Evolutionary conservation across 1,139 yeast species (phyloP).

Genomic region (Yamadazyma taylorii): DNA sequence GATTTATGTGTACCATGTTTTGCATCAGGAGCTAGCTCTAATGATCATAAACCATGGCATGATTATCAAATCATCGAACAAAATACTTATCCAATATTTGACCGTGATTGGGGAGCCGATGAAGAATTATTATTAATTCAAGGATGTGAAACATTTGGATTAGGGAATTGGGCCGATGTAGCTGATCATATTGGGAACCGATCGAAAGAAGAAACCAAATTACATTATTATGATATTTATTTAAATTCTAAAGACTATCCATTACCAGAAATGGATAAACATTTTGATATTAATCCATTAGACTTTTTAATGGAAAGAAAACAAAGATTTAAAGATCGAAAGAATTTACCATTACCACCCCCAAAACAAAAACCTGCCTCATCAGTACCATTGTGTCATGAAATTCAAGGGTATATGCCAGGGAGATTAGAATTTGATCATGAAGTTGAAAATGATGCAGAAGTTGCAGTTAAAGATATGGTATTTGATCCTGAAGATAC

Average conservation of each 20-base stretch:
- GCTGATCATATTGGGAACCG: constrained; percentile 94
- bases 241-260: constrained; percentile 75
- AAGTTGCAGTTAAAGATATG: constrained; percentile 90
- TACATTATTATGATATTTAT: constrained; percentile 75
- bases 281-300: constrained; percentile 64
- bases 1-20: constrained; percentile 97
- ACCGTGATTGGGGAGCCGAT: constrained; percentile 96
- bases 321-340: constrained; percentile 67
- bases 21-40: constrained; percentile 77
- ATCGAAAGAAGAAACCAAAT: constrained; percentile 85
- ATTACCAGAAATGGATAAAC: constrained; percentile 72
- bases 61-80: constrained; percentile 91
- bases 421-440: constrained; percentile 95
- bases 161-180: constrained; percentile 97
- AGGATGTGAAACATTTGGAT: constrained; percentile 87
- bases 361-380: constrained; percentile 88
- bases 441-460: constrained; percentile 97
- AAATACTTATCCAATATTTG: constrained; percentile 90
- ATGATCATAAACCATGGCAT: constrained; percentile 92
- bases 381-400: constrained; percentile 94
- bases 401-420: constrained; percentile 97
- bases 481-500: constrained; percentile 91
- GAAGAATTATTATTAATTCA: constrained; percentile 86
- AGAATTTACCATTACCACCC: constrained; percentile 65
- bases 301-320: constrained; percentile 71